Percentiles rank a stretch among this genome's conserved stretches.
Evolutionary conservation across 108 stramenopile species (phyloP).

Genomic region (Nannochloropsis granulata): DNA sequence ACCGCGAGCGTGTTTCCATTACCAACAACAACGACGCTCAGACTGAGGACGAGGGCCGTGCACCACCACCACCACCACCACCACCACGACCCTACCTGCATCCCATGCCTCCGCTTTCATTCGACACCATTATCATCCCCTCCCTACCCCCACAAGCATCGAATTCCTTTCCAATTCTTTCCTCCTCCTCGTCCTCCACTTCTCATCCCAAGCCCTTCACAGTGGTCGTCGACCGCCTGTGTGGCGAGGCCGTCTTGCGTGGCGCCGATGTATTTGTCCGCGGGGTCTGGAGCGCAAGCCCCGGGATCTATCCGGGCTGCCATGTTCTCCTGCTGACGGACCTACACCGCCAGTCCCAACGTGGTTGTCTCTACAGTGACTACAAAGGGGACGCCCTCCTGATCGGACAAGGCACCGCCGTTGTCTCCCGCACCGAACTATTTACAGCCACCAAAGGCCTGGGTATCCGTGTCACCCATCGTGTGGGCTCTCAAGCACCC

Average conservation of each 20-base stretch:
- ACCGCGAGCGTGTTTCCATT: too few species aligned
- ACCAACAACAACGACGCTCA: not conserved
- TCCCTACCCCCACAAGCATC: not conserved
- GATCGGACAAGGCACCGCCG: slow-evolving; percentile 46
- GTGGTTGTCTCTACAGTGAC: slow-evolving; percentile 40
- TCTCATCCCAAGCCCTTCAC: not conserved
- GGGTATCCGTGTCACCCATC: slow-evolving; percentile 41
- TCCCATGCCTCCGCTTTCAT: not conserved
- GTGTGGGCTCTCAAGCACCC: slow-evolving; percentile 46
- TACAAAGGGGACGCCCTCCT: slow-evolving; percentile 46
- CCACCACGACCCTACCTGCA: not conserved
- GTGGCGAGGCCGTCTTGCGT: slow-evolving; percentile 57
- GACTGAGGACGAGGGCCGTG: not conserved
- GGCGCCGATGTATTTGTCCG: slow-evolving; percentile 55
- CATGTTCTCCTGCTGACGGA: slow-evolving; percentile 48
- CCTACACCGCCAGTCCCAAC: slow-evolving; percentile 4
- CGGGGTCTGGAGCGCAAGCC: slow-evolving; percentile 48
- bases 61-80: not conserved
- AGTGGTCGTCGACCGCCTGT: slow-evolving; percentile 43
- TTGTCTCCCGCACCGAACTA: slow-evolving; percentile 39
- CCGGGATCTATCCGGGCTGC: slow-evolving; percentile 41
- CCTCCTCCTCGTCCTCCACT: not conserved
- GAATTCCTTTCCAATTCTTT: not conserved
- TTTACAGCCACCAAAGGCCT: slow-evolving; percentile 41
- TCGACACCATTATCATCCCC: not conserved